A percentile compares a stretch with the other conserved stretches of the same genome.
Evolutionary conservation across 2,329 filamentous ascomycete species (phyloP).

Genomic region (Celoporthe dispersa): DNA sequence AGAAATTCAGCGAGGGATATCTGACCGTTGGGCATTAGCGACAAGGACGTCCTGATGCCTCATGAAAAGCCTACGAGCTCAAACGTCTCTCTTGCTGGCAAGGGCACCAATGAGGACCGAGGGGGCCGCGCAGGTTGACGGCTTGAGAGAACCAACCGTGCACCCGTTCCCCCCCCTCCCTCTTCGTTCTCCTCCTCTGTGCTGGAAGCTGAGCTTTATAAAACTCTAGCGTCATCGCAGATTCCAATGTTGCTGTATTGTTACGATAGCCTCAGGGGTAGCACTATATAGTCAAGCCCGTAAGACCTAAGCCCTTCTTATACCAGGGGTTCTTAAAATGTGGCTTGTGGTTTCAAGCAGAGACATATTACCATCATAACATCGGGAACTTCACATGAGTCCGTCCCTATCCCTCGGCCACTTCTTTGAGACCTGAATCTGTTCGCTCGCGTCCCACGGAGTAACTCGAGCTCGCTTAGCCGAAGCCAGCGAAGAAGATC

Average conservation of each 20-base stretch:
- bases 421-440: not conserved
- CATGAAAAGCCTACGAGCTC: not conserved
- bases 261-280: not conserved
- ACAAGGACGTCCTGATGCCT: not conserved
- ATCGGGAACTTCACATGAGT: not conserved
- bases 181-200: not conserved
- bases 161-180: too few relatives aligned
- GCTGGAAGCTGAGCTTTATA: not conserved
- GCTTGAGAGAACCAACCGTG: not conserved
- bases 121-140: not conserved
- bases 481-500: constrained; percentile 13
- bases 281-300: not conserved
- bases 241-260: not conserved
- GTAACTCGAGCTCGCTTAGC: constrained; percentile 16
- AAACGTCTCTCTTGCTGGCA: not conserved
- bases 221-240: not conserved
- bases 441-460: not conserved
- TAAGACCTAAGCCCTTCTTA: not conserved
- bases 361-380: constrained; percentile 7
- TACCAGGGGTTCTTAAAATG: not conserved
- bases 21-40: not conserved
- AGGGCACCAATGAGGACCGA: not conserved
- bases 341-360: constrained; percentile 5
- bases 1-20: not conserved
- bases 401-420: not conserved